Evolutionary conservation across 129 eudicot genomes (phyloP), one percentile per base, ranked within the genome.

Genomic region (Helichrysum umbraculigerum): DNA sequence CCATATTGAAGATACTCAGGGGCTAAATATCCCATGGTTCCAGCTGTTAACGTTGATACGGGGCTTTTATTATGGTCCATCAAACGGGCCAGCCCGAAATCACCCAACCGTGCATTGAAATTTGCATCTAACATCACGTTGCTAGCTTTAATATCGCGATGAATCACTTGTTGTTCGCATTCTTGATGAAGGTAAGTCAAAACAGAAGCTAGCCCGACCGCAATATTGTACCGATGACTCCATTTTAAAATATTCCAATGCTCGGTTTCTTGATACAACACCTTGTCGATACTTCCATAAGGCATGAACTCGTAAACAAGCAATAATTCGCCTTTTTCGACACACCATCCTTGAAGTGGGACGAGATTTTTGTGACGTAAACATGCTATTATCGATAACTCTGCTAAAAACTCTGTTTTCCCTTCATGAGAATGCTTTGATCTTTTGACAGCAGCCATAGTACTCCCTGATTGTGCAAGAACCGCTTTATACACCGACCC

Each of bases 1-100:
- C 98, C 97, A 29, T 88, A 88, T 65, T 93, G 98, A 41, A 90
- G 96, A 65, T 93, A 93, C 82, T 93, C 98, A 0, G 98, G 98
- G 3, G 98, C 97, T 19, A 93, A 76, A 51, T 93, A 93, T 9
- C 98, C 98, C 97, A 93, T 85, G 22, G 98, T 93, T 16, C 98
- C 98, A 1, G 98, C 98, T 2, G 97, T 90, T n/a, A 90, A 78
- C 1, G 98, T 93, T 17, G 98, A 87, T 11, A 90, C 97, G 1
- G 97, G 98, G 69, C 97, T 93, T 72, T 88, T 90, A 20, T 84
- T 92, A 42, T 90, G 97, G 72, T 93, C 98, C 97, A 87, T 87
- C 17, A 93, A 86, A 81, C 97, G 75, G 16, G 98, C 98, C 68
- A 93, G 67, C 30, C 98, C 98, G 35, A 93, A 93, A 85, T 90